Evolutionary conservation across 2,329 filamentous ascomycete genomes (phyloP).

Genomic region (Arthrinium puccinioides): DNA sequence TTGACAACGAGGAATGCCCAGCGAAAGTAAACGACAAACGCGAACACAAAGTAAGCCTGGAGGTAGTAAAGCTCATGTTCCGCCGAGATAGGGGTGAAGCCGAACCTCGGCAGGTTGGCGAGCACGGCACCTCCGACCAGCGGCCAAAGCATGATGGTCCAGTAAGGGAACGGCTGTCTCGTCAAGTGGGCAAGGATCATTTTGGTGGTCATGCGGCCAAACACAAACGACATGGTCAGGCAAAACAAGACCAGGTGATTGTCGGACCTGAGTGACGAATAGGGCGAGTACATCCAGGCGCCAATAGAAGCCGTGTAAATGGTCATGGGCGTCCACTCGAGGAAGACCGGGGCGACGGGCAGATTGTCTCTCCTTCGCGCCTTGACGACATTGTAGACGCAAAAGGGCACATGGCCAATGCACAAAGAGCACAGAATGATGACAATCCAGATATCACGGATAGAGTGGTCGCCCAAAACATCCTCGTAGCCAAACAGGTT

Average conservation of each 20-base stretch:
- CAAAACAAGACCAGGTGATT: slow-evolving; percentile 92
- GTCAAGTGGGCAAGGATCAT: slow-evolving; percentile 96
- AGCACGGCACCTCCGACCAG: slow-evolving; percentile 79
- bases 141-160: slow-evolving; percentile 85
- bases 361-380: slow-evolving; percentile 67
- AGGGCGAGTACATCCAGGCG: slow-evolving; percentile 83
- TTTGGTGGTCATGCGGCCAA: slow-evolving; percentile 97
- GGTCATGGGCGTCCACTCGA: slow-evolving; percentile 89
- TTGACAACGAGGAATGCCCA: slow-evolving; percentile 91
- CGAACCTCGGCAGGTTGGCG: slow-evolving; percentile 73
- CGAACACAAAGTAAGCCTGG: slow-evolving; percentile 75
- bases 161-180: slow-evolving; percentile 89
- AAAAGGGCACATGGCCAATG: slow-evolving; percentile 76
- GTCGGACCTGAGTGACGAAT: slow-evolving; percentile 71
- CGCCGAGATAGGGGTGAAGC: slow-evolving; percentile 59
- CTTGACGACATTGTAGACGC: slow-evolving; percentile 75
- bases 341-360: slow-evolving; percentile 73
- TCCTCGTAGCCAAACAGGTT: slow-evolving; percentile 45
- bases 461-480: slow-evolving; percentile 62
- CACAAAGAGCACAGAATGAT: slow-evolving; percentile 60
- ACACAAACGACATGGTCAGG: slow-evolving; percentile 91
- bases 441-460: slow-evolving; percentile 83
- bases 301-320: slow-evolving; percentile 70
- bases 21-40: slow-evolving; percentile 77
- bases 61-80: slow-evolving; percentile 72